A percentile compares a stretch with the other conserved stretches of the same genome.
These are phyloP conservation scores for Chaetomiaceae sp. DNA, from an alignment of 2,329 filamentous ascomycete species.

Conservation along the genomic window DNA sequence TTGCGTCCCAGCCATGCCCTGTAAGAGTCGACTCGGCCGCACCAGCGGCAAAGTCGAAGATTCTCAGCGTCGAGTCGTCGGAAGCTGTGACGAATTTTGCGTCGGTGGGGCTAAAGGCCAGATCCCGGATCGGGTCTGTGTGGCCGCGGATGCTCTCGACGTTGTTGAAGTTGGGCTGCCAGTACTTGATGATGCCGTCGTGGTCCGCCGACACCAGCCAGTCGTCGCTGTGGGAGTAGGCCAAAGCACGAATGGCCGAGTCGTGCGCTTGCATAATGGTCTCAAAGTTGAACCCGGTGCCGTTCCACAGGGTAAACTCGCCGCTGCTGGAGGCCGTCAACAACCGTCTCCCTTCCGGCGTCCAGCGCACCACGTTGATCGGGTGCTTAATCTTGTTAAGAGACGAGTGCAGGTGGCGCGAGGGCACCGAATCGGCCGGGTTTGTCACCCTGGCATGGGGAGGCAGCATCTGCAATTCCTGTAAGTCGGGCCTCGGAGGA, in stretches of 20 bases:
- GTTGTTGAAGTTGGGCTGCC: slow-evolving; percentile 99
- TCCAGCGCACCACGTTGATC: slow-evolving; percentile 96
- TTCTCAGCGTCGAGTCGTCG: slow-evolving; percentile 88
- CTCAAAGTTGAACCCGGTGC: slow-evolving; percentile 98
- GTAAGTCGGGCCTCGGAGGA: slow-evolving; percentile 17
- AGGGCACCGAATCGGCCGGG: slow-evolving; percentile 82
- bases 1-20: slow-evolving; percentile 97
- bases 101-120: slow-evolving; percentile 91
- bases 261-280: slow-evolving; percentile 99
- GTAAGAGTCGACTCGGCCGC: slow-evolving; percentile 77
- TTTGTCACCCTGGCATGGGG: slow-evolving; percentile 70
- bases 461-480: slow-evolving; percentile 67
- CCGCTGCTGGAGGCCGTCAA: slow-evolving; percentile 93
- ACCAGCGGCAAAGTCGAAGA: slow-evolving; percentile 91
- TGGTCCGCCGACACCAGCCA: slow-evolving; percentile 96
- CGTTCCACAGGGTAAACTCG: slow-evolving; percentile 98
- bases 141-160: slow-evolving; percentile 93
- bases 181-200: slow-evolving; percentile 94
- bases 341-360: slow-evolving; percentile 85
- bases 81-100: slow-evolving; percentile 94
- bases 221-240: slow-evolving; percentile 93
- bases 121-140: slow-evolving; percentile 80
- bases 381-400: slow-evolving; percentile 98
- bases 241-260: slow-evolving; percentile 73
- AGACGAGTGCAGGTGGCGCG: slow-evolving; percentile 96